Conservation (phyloP, 2,329 filamentous ascomycete genomes). For the Pseudogymnoascus sp. region DNA sequence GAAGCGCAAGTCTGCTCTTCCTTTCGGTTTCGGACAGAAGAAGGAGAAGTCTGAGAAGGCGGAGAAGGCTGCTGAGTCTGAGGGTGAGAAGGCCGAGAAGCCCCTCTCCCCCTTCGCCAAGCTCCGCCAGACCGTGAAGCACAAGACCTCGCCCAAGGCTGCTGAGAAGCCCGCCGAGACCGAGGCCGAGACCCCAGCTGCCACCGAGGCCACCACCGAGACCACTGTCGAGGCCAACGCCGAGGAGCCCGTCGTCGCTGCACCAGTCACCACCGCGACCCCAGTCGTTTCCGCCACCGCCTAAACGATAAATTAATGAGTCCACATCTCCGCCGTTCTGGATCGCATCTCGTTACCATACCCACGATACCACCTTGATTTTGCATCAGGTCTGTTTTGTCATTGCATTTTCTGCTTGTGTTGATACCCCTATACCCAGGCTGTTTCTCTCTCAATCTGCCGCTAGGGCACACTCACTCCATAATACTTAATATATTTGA, state of each 20-base stretch:
- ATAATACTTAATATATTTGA: constrained; percentile 29
- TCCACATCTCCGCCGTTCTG: neutral
- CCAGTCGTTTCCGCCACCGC: constrained; percentile 27
- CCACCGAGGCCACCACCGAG: constrained; percentile 15
- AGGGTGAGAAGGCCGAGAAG: constrained; percentile 30
- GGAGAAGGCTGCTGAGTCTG: constrained; percentile 33
- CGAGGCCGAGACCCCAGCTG: constrained; percentile 21
- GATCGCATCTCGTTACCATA: constrained; percentile 21
- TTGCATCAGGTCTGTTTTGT: constrained; percentile 26
- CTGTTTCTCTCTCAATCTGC: constrained; percentile 31
- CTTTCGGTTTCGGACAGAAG: constrained; percentile 55
- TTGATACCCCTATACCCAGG: constrained; percentile 34
- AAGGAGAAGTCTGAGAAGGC: constrained; percentile 40
- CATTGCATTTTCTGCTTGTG: constrained; percentile 26
- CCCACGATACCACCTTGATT: constrained; percentile 32
- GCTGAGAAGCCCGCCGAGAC: constrained; percentile 25
- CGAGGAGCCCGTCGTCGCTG: constrained; percentile 19
- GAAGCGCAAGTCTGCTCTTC: constrained; percentile 55
- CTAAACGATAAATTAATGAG: constrained; percentile 17
- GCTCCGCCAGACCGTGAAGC: constrained; percentile 29
- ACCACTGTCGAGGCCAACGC: neutral
- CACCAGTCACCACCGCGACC: constrained; percentile 17
- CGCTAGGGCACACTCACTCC: constrained; percentile 28
- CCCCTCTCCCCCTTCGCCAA: constrained; percentile 28
- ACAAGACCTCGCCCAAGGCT: constrained; percentile 28